Conservation (phyloP, 805 yeast species). For the Naumovozyma castellii region DNA sequence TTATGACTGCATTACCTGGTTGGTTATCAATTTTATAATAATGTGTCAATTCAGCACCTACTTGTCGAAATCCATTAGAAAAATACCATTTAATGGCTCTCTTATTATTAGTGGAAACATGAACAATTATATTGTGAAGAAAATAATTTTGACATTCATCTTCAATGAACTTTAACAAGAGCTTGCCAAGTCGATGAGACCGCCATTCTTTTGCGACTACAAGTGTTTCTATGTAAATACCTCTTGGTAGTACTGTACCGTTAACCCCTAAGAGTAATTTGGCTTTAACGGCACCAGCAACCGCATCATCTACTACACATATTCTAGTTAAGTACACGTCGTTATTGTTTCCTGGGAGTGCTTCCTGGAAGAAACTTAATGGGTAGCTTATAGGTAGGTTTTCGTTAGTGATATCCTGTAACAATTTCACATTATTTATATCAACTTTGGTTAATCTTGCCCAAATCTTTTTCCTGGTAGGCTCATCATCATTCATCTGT, state of each 20-base stretch:
- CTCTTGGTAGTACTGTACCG: conserved; percentile 35
- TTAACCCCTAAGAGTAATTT: conserved; percentile 35
- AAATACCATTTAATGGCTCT: conserved; percentile 43
- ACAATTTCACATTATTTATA: neutral
- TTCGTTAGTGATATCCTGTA: neutral
- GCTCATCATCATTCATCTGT: neutral
- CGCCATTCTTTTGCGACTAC: conserved; percentile 63
- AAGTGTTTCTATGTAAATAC: conserved; percentile 54
- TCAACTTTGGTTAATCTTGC: too few relatives aligned
- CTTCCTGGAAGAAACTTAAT: neutral
- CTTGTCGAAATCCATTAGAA: conserved; percentile 38
- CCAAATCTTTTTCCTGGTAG: too few relatives aligned
- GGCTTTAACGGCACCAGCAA: conserved; percentile 70
- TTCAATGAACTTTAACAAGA: conserved; percentile 47
- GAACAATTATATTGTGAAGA: conserved; percentile 40
- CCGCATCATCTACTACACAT: conserved; percentile 67
- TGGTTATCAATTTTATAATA: conserved; percentile 7
- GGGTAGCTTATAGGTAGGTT: neutral
- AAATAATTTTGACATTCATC: conserved; percentile 40
- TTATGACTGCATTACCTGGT: conserved; percentile 12
- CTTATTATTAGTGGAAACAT: conserved; percentile 39
- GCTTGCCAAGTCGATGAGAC: conserved; percentile 49
- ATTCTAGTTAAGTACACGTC: too few relatives aligned
- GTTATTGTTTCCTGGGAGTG: neutral
- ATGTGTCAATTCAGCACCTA: neutral